Conservation (phyloP, 805 yeast species). For the Alloascoidea africana region DNA sequence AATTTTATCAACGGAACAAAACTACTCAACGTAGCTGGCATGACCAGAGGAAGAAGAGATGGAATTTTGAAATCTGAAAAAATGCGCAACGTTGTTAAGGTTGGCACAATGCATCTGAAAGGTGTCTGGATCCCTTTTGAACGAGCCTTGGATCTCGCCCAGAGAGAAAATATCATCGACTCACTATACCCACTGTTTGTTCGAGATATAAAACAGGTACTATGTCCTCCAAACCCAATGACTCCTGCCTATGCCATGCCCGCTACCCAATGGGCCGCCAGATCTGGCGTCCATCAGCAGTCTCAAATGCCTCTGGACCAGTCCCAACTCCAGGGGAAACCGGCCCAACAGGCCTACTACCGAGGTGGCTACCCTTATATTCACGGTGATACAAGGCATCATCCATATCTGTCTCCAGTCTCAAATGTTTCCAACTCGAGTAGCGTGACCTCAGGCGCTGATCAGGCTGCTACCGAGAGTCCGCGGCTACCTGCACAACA, state of each 20-base stretch:
- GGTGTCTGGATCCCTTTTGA: constrained; percentile 90
- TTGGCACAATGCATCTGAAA: constrained; percentile 77
- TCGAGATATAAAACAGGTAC: constrained; percentile 39
- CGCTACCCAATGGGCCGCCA: background rate
- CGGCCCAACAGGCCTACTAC: no score
- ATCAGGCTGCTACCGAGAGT: background rate
- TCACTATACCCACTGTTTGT: constrained; percentile 57
- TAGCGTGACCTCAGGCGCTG: no score
- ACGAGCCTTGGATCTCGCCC: constrained; percentile 69
- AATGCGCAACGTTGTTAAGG: constrained; percentile 67
- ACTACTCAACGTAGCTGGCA: constrained; percentile 66
- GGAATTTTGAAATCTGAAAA: constrained; percentile 75
- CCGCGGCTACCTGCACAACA: background rate
- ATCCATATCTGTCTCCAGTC: background rate
- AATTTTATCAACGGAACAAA: constrained; percentile 84
- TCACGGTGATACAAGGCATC: no score
- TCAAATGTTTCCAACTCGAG: background rate
- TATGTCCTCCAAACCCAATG: constrained; percentile 19
- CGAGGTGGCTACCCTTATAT: no score
- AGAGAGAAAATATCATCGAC: constrained; percentile 62
- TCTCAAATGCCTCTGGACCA: background rate
- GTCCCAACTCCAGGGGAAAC: background rate
- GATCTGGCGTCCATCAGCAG: background rate
- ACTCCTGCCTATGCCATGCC: background rate
- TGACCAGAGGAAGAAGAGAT: constrained; percentile 80